Percentiles rank a stretch among this genome's conserved stretches.
phyloP scores from a whole-genome alignment of 257 asterid genomes.

The Vinca minor region DNA sequence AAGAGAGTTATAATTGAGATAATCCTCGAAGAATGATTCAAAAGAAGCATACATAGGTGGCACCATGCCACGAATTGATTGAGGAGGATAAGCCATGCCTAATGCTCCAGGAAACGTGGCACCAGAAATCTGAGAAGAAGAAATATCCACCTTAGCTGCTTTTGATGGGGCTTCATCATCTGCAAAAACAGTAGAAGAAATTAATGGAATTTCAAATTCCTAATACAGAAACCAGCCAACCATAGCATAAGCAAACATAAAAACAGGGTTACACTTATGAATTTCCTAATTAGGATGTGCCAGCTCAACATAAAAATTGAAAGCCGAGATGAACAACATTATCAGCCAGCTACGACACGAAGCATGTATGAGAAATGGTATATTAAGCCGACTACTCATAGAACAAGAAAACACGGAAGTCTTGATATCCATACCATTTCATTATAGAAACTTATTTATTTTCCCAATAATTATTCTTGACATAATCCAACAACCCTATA shows the following conservation, averaged over 20 bases:
- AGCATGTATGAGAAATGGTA: not conserved
- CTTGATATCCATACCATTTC: not conserved
- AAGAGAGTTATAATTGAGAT: too few species aligned
- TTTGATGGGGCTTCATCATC: conserved; percentile 71
- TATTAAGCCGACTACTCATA: not conserved
- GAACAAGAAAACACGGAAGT: not conserved
- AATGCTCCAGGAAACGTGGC: conserved; percentile 42
- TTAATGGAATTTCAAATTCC: conserved; percentile 13
- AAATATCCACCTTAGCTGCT: conserved; percentile 57
- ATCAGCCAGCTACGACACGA: not conserved
- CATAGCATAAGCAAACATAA: not conserved
- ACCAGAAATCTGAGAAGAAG: conserved; percentile 47
- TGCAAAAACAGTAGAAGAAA: conserved; percentile 19
- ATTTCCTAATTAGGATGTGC: not conserved
- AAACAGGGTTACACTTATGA: not conserved
- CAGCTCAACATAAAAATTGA: not conserved
- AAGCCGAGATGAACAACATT: too few species aligned
- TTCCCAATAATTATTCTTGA: not conserved
- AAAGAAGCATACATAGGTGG: conserved; percentile 36
- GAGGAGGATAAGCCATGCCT: conserved; percentile 58
- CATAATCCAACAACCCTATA: not conserved
- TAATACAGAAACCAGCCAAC: not conserved
- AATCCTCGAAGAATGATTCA: not conserved
- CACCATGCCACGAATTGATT: conserved; percentile 34
- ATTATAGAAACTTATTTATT: not conserved